These are phyloP conservation scores for Melanogaster broomeanus DNA, from an alignment of 768 basidiomycete genomes.

Conservation along the genomic window DNA sequence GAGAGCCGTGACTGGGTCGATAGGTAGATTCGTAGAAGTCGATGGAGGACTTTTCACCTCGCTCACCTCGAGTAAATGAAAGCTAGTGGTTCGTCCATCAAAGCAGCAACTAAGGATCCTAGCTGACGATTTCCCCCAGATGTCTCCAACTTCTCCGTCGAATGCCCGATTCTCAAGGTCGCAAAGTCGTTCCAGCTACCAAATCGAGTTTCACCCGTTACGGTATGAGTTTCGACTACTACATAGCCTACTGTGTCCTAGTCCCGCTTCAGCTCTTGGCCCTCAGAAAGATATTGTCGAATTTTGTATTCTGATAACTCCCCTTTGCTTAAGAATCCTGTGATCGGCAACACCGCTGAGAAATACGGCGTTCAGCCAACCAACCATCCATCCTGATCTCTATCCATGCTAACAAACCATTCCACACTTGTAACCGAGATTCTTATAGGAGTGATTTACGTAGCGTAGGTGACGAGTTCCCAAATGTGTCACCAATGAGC, in stretches of 20 bases:
- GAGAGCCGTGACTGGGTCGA: constrained; percentile 62
- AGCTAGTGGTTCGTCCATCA: constrained; percentile 55
- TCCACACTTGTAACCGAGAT: constrained; percentile 43
- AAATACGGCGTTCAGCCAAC: constrained; percentile 58
- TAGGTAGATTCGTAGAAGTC: constrained; percentile 75
- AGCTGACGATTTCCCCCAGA: constrained; percentile 27
- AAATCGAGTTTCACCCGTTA: constrained; percentile 76
- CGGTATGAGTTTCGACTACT: constrained; percentile 31
- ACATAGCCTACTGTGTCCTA: neutral
- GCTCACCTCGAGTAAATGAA: constrained; percentile 66
- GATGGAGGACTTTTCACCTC: constrained; percentile 69
- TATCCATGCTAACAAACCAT: constrained; percentile 65
- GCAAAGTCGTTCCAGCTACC: constrained; percentile 71
- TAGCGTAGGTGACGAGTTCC: neutral
- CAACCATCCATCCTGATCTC: constrained; percentile 61
- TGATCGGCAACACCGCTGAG: constrained; percentile 59
- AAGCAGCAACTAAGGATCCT: neutral
- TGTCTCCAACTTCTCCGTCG: constrained; percentile 68
- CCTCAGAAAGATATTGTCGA: constrained; percentile 64
- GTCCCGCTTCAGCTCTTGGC: constrained; percentile 48
- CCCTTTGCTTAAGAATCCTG: constrained; percentile 58
- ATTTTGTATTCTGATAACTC: constrained; percentile 63
- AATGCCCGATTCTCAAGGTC: constrained; percentile 57
- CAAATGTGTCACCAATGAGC: constrained; percentile 59
- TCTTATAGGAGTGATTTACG: neutral